phyloP scores from a whole-genome alignment of 2,329 filamentous ascomycete species.

The Fusarium camptoceras region DNA sequence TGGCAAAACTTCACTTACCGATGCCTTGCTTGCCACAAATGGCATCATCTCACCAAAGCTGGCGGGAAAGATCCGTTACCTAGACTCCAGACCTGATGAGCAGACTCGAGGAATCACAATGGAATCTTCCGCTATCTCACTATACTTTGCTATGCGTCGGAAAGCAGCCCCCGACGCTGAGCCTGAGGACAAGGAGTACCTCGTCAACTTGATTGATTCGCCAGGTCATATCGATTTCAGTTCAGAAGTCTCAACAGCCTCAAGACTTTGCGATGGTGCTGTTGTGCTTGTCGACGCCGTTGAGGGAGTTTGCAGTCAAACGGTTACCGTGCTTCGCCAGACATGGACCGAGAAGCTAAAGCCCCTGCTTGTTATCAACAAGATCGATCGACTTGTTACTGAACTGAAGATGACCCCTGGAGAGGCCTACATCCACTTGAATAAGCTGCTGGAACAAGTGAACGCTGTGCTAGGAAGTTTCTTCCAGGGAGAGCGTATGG shows the following conservation, averaged over 20 bases:
- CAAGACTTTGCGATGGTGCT: slow-evolving; percentile 91
- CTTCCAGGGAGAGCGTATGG: slow-evolving; percentile 98
- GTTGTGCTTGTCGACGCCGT: slow-evolving; percentile 96
- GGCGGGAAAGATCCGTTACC: slow-evolving; percentile 96
- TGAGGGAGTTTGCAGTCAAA: slow-evolving; percentile 98
- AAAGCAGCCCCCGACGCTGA: slow-evolving; percentile 74
- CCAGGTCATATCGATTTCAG: slow-evolving; percentile 99
- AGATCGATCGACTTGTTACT: slow-evolving; percentile 94
- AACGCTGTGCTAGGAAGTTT: slow-evolving; percentile 98
- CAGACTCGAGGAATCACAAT: slow-evolving; percentile 98
- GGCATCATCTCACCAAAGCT: slow-evolving; percentile 98
- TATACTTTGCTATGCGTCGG: slow-evolving; percentile 93
- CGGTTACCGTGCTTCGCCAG: slow-evolving; percentile 94
- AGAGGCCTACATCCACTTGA: slow-evolving; percentile 91
- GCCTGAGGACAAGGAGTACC: slow-evolving; percentile 84
- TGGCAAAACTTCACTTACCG: slow-evolving; percentile 96
- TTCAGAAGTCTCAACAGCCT: slow-evolving; percentile 96
- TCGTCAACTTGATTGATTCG: slow-evolving; percentile 98
- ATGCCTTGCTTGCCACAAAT: slow-evolving; percentile 96
- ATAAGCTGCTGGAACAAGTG: slow-evolving; percentile 91
- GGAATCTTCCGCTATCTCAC: slow-evolving; percentile 97
- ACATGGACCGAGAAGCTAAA: slow-evolving; percentile 97
- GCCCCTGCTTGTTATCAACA: slow-evolving; percentile 95
- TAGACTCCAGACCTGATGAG: slow-evolving; percentile 96
- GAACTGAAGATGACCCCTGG: slow-evolving; percentile 92